Evolutionary conservation across 2,329 filamentous ascomycete species (phyloP).

Genomic region (Cyphellophora europaea): DNA sequence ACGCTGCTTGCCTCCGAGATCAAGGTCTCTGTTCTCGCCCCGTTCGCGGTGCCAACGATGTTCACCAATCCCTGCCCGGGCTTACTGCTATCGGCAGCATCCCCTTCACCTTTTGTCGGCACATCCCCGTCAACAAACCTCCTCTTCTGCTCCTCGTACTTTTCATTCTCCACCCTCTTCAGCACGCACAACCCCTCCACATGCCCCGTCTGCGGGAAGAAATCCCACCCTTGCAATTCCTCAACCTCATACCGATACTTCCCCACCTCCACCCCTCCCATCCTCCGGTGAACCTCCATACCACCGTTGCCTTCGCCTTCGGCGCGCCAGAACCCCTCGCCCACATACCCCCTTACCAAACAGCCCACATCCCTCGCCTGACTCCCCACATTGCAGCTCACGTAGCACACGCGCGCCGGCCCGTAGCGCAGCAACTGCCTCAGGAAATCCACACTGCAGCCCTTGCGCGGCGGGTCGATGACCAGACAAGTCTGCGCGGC

Average conservation of each 20-base stretch:
- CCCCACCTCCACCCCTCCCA: conserved; percentile 22
- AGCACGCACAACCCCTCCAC: conserved; percentile 57
- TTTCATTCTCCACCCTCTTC: conserved; percentile 26
- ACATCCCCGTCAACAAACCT: no score
- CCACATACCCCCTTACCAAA: conserved; percentile 57
- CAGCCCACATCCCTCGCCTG: conserved; percentile 89
- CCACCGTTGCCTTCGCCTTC: conserved; percentile 13
- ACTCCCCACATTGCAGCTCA: conserved; percentile 96
- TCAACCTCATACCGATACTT: conserved; percentile 66
- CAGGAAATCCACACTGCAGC: conserved; percentile 80
- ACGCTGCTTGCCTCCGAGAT: no score
- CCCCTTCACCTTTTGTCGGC: no score
- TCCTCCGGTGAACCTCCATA: no score
- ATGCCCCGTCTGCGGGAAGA: conserved; percentile 80
- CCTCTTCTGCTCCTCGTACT: background rate
- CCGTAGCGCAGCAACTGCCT: conserved; percentile 68
- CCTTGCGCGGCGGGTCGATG: conserved; percentile 92
- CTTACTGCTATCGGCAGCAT: no score
- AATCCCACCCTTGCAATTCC: conserved; percentile 86
- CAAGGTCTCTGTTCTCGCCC: no score
- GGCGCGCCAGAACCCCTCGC: conserved; percentile 26
- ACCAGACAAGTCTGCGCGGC: conserved; percentile 83
- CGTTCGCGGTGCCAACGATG: no score
- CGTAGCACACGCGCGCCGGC: conserved; percentile 77
- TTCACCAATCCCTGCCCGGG: no score